These are phyloP conservation scores for Parathielavia hyrcaniae DNA, from an alignment of 495 filamentous ascomycete genomes.

Conservation along the genomic window DNA sequence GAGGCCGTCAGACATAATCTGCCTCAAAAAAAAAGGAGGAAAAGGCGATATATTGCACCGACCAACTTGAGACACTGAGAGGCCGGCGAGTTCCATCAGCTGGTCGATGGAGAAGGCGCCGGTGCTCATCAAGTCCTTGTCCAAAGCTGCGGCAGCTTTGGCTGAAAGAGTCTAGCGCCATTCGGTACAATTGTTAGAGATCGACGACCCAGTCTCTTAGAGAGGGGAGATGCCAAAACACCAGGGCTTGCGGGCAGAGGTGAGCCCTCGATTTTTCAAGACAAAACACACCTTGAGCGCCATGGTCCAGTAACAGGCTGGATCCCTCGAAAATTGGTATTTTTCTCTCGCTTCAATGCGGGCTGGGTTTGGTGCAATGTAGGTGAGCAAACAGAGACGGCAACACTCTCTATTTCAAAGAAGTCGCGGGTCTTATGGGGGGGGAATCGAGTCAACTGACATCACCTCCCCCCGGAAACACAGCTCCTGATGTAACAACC, in stretches of 20 bases:
- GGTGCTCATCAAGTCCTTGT: slow-evolving; percentile 87
- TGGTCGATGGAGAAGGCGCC: slow-evolving; percentile 94
- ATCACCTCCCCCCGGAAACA: slow-evolving; percentile 8
- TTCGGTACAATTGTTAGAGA: not conserved
- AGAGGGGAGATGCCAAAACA: not conserved
- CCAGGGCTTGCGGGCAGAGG: not conserved
- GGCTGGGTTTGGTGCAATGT: not conserved
- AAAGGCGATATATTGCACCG: slow-evolving; percentile 24
- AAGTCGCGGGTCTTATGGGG: too few relatives aligned
- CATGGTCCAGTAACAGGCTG: slow-evolving; percentile 27
- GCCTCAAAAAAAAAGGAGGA: not conserved
- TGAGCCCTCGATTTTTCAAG: not conserved
- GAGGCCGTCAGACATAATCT: slow-evolving; percentile 3
- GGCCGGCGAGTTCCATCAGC: slow-evolving; percentile 91
- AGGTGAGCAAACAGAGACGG: not conserved
- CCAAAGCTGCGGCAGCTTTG: slow-evolving; percentile 79
- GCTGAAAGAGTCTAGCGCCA: slow-evolving; percentile 67
- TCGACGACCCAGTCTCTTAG: not conserved
- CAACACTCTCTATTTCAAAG: not conserved
- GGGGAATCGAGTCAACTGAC: slow-evolving; percentile 16
- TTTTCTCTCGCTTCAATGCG: not conserved
- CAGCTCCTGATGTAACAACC: slow-evolving; percentile 1
- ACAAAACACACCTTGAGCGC: slow-evolving; percentile 39
- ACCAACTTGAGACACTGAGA: slow-evolving; percentile 92
- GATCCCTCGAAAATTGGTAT: not conserved